Percentiles rank a stretch among this genome's conserved stretches.
phyloP scores from a whole-genome alignment of 208 protist species.

The Vickermania spadyakhi region DNA sequence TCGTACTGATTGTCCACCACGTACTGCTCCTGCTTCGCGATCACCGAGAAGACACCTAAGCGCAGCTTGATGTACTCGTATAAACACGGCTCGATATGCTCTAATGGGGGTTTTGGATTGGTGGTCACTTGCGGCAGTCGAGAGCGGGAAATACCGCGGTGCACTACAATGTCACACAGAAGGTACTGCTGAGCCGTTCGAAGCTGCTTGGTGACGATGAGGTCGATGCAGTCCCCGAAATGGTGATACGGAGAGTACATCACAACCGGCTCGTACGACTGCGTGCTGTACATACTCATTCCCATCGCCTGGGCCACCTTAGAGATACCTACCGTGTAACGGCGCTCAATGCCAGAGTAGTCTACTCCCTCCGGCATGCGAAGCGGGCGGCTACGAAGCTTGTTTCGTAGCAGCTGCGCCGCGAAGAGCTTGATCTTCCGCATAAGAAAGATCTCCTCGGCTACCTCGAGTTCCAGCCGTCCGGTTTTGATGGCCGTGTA shows the following conservation, averaged over 20 bases:
- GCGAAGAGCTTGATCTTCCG: slow-evolving; percentile 80
- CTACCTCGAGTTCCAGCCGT: slow-evolving; percentile 61
- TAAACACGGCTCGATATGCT: slow-evolving; percentile 66
- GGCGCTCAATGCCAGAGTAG: slow-evolving; percentile 73
- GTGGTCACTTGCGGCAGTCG: slow-evolving; percentile 44
- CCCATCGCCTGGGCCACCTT: slow-evolving; percentile 79
- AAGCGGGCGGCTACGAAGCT: slow-evolving; percentile 54
- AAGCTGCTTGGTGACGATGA: slow-evolving; percentile 76
- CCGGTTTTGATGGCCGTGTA: slow-evolving; percentile 75
- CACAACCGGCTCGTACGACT: slow-evolving; percentile 66
- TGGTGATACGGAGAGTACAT: slow-evolving; percentile 71
- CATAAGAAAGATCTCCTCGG: slow-evolving; percentile 85
- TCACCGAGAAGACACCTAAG: slow-evolving; percentile 53
- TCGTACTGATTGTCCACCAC: slow-evolving; percentile 83
- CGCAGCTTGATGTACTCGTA: slow-evolving; percentile 79
- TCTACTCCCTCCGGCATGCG: slow-evolving; percentile 74
- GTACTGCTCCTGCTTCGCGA: slow-evolving; percentile 80
- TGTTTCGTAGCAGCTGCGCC: slow-evolving; percentile 71
- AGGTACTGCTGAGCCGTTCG: slow-evolving; percentile 74
- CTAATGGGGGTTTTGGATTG: slow-evolving; percentile 51
- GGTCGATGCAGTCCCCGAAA: slow-evolving; percentile 78
- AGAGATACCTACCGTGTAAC: slow-evolving; percentile 66
- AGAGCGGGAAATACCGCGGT: slow-evolving; percentile 61
- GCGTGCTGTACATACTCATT: slow-evolving; percentile 80
- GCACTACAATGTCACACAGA: slow-evolving; percentile 70